These are phyloP conservation scores for Thuidium tamariscinum DNA, from an alignment of 225 moss, liverwort and hornwort species.

Conservation along the genomic window DNA sequence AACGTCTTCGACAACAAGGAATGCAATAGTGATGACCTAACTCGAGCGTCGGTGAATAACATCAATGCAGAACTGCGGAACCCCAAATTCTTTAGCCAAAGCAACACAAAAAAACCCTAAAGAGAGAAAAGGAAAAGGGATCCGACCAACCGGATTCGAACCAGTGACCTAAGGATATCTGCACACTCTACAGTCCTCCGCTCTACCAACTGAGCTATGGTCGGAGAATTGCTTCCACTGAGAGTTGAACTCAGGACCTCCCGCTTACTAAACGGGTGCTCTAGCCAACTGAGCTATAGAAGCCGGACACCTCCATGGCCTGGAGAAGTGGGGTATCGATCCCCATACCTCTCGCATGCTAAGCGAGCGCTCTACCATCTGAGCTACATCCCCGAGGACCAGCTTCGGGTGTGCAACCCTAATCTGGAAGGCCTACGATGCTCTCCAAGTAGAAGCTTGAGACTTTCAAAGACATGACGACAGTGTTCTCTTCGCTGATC, in stretches of 20 bases:
- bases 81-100: not conserved
- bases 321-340: conserved; percentile 80
- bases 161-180: conserved; percentile 73
- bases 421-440: fast-evolving
- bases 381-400: conserved; percentile 45
- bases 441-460: fast-evolving
- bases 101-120: not conserved
- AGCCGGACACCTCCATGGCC: not conserved
- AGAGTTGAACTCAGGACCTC: conserved; percentile 40
- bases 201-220: conserved; percentile 92
- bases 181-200: conserved; percentile 60
- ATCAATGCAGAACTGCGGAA: not conserved
- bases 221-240: conserved; percentile 21
- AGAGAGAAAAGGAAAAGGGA: not conserved
- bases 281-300: conserved; percentile 31
- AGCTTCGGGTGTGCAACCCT: fast-evolving
- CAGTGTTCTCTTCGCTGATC: not conserved
- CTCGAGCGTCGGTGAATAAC: not conserved
- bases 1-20: not conserved
- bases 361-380: conserved; percentile 86
- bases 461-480: fast-evolving
- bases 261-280: conserved; percentile 38
- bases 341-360: conserved; percentile 87
- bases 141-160: conserved; percentile 74
- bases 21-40: not conserved